Base-by-base conservation (phyloP, 495 filamentous ascomycete genomes). In the Trichoderma erinaceum region DNA sequence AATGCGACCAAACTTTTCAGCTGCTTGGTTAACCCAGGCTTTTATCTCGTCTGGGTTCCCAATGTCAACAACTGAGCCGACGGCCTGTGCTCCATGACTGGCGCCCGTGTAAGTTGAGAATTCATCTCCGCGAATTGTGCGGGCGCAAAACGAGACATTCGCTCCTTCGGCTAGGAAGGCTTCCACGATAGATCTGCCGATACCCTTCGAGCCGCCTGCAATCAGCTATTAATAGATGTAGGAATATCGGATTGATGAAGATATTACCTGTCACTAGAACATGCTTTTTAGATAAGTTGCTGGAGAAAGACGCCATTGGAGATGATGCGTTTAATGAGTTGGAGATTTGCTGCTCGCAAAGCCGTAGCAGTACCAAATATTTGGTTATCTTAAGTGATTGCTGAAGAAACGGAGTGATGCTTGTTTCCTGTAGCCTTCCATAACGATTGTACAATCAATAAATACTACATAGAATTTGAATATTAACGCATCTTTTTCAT, bases 161-260 rank as follows among this genome's bases (percentile, higher is more conserved):
- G 48, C 48, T 23, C 48, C 48, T 8, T 52, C 48, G 5, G 48
- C 48, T 23, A 52, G 6, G n/a, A 52, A 52, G 3, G 21, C 4
- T 52, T 52, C 48, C 4, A 52, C 48, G n/a, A 52, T 52, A 52
- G 16, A 52, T 52, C 48, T 52, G 16, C 48, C 48, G 21, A 52
- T 52, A 4, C 48, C 48, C n/a, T 52, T 52, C 21, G 48, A 52
- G 16, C 48, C 48, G 48, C 48, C 48, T 52, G 10, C 8, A 52
- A 21, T 52, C n/a, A 5, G 48, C 25, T 23, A 10, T 21, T 52
- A 52, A 3, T 25, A 6, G 18, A 3, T 3, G 8, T 52, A n/a
- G 6, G 48, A 11, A 23, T 52, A 23, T 2, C 48, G 21, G 4
- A 25, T 23, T 18, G 18, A 52, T 52, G 10, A 11, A 21, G 48